phyloP scores from a whole-genome alignment of 768 basidiomycete species.

The Mycena haematopus region DNA sequence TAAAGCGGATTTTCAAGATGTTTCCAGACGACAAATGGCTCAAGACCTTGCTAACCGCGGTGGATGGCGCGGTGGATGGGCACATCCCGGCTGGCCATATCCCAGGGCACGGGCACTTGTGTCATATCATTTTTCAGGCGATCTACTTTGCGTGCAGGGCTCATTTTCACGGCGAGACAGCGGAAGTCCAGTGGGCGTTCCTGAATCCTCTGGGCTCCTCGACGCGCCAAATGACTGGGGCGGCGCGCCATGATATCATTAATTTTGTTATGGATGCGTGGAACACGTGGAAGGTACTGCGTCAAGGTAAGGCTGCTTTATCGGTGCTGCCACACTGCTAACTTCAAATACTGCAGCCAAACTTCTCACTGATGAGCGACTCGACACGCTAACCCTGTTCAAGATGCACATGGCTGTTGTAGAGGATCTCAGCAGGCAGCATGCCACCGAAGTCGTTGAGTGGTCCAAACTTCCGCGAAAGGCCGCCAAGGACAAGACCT shows the following conservation, averaged over 20 bases:
- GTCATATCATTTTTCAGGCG: not conserved
- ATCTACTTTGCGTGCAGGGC: slow-evolving; percentile 1
- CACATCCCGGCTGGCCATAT: not conserved
- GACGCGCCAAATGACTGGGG: not conserved
- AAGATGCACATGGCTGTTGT: slow-evolving; percentile 16
- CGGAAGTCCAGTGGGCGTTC: not conserved
- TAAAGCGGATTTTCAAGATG: not conserved
- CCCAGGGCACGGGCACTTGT: not conserved
- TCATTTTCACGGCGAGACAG: slow-evolving; percentile 2
- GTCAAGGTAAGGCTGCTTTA: not conserved
- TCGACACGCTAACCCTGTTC: slow-evolving; percentile 3
- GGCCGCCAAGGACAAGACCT: not conserved
- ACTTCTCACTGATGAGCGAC: slow-evolving; percentile 5
- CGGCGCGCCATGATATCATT: not conserved
- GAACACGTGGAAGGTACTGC: not conserved
- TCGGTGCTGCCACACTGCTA: not conserved
- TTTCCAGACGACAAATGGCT: not conserved
- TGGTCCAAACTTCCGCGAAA: slow-evolving; percentile 1
- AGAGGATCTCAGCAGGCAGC: slow-evolving; percentile 16
- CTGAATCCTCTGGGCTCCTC: not conserved
- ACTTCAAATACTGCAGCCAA: not conserved
- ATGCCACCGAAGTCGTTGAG: not conserved
- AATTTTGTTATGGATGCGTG: not conserved
- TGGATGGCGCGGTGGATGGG: not conserved
- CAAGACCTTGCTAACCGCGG: not conserved